Evolutionary conservation across 2,329 filamentous ascomycete species (phyloP).

Genomic region (Chaetomiaceae sp.): DNA sequence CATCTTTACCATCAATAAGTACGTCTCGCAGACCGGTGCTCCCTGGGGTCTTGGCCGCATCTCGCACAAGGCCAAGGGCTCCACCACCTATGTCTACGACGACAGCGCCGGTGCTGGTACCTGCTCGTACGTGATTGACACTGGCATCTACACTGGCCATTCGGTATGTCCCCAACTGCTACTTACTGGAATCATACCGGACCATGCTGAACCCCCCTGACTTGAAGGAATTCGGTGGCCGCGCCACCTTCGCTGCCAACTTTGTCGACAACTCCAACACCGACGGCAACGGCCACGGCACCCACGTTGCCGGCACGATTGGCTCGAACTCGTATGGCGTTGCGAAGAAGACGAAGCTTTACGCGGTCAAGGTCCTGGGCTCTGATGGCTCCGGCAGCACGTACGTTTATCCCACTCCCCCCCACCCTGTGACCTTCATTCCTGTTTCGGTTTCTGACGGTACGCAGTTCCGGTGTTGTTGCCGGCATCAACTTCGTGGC

Average conservation of each 20-base stretch:
- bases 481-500: conserved; percentile 43
- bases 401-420: conserved; percentile 12
- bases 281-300: conserved; percentile 46
- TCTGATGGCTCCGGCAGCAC: conserved; percentile 35
- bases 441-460: neutral
- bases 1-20: conserved; percentile 29
- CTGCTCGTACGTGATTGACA: conserved; percentile 43
- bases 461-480: conserved; percentile 37
- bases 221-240: conserved; percentile 39
- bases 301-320: conserved; percentile 45
- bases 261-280: conserved; percentile 35
- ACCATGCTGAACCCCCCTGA: neutral
- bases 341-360: conserved; percentile 42
- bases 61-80: conserved; percentile 23
- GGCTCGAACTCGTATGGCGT: conserved; percentile 41
- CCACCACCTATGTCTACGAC: conserved; percentile 31
- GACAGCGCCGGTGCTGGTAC: conserved; percentile 29
- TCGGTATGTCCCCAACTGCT: conserved; percentile 15
- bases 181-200: neutral
- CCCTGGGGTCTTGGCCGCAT: conserved; percentile 31
- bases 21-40: conserved; percentile 26
- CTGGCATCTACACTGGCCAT: conserved; percentile 43
- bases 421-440: neutral
- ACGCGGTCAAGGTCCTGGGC: conserved; percentile 44
- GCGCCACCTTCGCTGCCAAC: conserved; percentile 39